phyloP scores from a whole-genome alignment of 257 asterid species.

The Solanum habrochaites region DNA sequence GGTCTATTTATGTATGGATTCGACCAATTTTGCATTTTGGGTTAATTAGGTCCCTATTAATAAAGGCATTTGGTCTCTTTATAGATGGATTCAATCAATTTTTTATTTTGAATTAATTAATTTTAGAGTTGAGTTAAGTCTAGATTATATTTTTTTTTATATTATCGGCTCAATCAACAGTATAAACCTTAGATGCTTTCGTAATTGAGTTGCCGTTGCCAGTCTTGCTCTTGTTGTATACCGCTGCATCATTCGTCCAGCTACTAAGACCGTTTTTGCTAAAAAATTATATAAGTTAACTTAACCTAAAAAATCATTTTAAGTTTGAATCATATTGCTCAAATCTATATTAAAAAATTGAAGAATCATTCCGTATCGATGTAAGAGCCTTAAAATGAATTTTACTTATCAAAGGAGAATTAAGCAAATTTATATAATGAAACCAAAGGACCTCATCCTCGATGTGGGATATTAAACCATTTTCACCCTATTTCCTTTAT shows the following conservation, averaged over 20 bases:
- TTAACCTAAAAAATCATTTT: too few species aligned
- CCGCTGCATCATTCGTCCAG: background rate
- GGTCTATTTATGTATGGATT: background rate
- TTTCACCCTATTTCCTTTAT: background rate
- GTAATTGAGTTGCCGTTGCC: background rate
- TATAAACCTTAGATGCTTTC: background rate
- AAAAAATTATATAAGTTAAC: background rate
- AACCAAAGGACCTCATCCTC: background rate
- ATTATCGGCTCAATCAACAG: background rate
- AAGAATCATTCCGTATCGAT: background rate
- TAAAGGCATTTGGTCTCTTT: too few species aligned
- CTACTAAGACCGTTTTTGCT: background rate
- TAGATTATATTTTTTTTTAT: too few species aligned
- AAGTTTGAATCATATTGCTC: background rate
- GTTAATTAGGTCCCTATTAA: too few species aligned
- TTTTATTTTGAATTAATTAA: too few species aligned
- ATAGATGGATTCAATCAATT: too few species aligned
- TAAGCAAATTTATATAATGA: background rate
- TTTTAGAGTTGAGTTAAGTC: background rate
- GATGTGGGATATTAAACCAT: background rate
- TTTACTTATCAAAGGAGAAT: too few species aligned
- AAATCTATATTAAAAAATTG: too few species aligned
- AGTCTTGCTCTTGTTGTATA: background rate
- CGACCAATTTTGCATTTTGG: background rate
- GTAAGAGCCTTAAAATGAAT: background rate